Evolutionary conservation across 495 filamentous ascomycete genomes (phyloP).

Genomic region (Talaromyces stipitatus): DNA sequence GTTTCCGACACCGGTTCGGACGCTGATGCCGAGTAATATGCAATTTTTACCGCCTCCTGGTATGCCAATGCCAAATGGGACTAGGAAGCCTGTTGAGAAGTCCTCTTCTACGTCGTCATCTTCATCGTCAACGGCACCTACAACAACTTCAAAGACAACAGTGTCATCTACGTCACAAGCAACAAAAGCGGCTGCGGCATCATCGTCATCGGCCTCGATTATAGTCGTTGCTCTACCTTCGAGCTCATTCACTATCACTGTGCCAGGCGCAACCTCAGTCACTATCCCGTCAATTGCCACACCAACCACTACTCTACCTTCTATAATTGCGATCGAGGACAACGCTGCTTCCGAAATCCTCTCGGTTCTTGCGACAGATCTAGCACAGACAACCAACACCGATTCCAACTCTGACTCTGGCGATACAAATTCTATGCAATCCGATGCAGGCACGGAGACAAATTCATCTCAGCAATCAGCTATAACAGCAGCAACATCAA

Average conservation of each 20-base stretch:
- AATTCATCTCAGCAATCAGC: not conserved
- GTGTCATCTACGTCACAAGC: not conserved
- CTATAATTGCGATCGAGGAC: not conserved
- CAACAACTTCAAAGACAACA: not conserved
- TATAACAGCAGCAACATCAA: not conserved
- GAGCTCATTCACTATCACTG: not conserved
- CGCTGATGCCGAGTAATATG: not conserved
- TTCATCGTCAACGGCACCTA: not conserved
- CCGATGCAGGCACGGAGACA: not conserved
- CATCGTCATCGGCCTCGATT: not conserved
- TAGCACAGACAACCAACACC: not conserved
- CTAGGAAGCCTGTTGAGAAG: not conserved
- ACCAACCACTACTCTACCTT: not conserved
- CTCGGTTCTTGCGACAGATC: not conserved
- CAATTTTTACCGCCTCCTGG: not conserved
- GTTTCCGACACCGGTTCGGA: not conserved
- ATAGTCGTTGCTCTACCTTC: not conserved
- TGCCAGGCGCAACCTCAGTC: not conserved
- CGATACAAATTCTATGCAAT: not conserved
- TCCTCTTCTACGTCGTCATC: not conserved
- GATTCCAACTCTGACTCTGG: not conserved
- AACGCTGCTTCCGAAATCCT: not conserved
- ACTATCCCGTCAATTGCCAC: not conserved
- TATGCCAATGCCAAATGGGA: not conserved
- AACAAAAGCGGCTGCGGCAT: not conserved